A percentile compares a stretch with the other conserved stretches of the same genome.
phyloP scores from a whole-genome alignment of 1,284 basidiomycete species.

The Boletus austroedulis region DNA sequence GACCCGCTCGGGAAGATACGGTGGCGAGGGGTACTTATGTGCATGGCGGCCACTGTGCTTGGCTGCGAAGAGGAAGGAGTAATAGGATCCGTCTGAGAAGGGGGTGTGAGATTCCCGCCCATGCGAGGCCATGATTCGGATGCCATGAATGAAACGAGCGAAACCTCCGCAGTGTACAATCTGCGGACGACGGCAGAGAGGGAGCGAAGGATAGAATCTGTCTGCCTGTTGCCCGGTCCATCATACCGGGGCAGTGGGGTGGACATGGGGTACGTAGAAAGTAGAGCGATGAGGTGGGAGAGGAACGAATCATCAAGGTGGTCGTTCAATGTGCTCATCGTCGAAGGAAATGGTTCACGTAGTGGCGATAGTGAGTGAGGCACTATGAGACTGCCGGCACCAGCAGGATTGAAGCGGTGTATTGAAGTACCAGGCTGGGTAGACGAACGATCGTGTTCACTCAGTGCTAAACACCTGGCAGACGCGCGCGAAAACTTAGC shows the following conservation, averaged over 20 bases:
- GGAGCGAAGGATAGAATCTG: conserved; percentile 57
- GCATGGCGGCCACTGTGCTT: conserved; percentile 20
- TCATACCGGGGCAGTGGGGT: conserved; percentile 60
- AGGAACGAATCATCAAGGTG: conserved; percentile 41
- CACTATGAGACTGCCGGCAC: too few relatives aligned
- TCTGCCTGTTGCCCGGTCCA: conserved; percentile 63
- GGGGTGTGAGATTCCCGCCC: conserved; percentile 40
- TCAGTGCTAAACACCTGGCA: too few relatives aligned
- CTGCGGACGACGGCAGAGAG: conserved; percentile 53
- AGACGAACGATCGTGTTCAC: too few relatives aligned
- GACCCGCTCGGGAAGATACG: conserved; percentile 29
- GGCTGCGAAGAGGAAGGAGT: conserved; percentile 28
- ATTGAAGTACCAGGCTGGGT: too few relatives aligned
- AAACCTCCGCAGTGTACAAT: conserved; percentile 61
- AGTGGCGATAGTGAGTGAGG: conserved; percentile 4
- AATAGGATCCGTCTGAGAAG: conserved; percentile 29
- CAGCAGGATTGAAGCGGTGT: too few relatives aligned
- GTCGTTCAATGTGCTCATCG: conserved; percentile 34
- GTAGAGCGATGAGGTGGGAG: conserved; percentile 48
- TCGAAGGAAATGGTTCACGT: conserved; percentile 14
- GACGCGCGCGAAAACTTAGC: too few relatives aligned
- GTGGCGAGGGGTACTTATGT: conserved; percentile 12
- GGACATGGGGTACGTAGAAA: conserved; percentile 50
- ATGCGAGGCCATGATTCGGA: conserved; percentile 44
- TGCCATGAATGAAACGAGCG: conserved; percentile 40